phyloP scores from a whole-genome alignment of 805 yeast genomes.

The Barnettozyma californica region DNA sequence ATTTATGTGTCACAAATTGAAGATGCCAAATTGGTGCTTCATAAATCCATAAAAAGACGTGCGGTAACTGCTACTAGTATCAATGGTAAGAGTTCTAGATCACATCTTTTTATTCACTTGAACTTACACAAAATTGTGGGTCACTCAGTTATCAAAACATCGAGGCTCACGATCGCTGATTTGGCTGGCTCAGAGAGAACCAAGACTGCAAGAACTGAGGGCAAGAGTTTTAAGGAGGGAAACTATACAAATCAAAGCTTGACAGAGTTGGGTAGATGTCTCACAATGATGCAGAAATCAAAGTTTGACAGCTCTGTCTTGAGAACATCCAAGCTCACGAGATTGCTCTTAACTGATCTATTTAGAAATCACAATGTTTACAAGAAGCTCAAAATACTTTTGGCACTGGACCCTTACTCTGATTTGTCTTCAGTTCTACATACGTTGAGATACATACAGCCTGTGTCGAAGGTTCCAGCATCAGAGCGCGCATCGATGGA shows the following conservation, averaged over 20 bases:
- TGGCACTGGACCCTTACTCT: constrained; percentile 25
- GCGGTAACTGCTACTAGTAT: constrained; percentile 39
- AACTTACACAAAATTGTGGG: constrained; percentile 31
- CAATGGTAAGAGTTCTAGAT: constrained; percentile 42
- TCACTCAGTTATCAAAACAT: constrained; percentile 18
- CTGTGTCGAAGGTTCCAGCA: constrained; percentile 21
- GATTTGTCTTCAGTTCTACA: constrained; percentile 19
- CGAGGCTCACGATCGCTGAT: constrained; percentile 45
- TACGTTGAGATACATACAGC: constrained; percentile 25
- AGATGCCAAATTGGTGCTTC: constrained; percentile 34
- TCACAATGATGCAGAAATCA: constrained; percentile 35
- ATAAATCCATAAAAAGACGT: constrained; percentile 34
- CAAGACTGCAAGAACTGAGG: constrained; percentile 39
- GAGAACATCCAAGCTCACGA: constrained; percentile 44
- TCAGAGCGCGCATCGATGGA: constrained; percentile 21
- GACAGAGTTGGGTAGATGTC: constrained; percentile 45
- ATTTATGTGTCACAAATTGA: constrained; percentile 31
- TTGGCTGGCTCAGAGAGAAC: constrained; percentile 51
- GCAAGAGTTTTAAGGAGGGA: constrained; percentile 41
- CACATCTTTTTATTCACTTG: constrained; percentile 46
- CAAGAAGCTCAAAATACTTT: constrained; percentile 21
- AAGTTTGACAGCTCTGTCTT: constrained; percentile 37
- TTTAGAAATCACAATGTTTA: constrained; percentile 14
- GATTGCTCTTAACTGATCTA: constrained; percentile 42
- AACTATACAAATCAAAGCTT: constrained; percentile 44